Conservation (phyloP, 805 yeast genomes). For the Saturnispora besseyi region DNA sequence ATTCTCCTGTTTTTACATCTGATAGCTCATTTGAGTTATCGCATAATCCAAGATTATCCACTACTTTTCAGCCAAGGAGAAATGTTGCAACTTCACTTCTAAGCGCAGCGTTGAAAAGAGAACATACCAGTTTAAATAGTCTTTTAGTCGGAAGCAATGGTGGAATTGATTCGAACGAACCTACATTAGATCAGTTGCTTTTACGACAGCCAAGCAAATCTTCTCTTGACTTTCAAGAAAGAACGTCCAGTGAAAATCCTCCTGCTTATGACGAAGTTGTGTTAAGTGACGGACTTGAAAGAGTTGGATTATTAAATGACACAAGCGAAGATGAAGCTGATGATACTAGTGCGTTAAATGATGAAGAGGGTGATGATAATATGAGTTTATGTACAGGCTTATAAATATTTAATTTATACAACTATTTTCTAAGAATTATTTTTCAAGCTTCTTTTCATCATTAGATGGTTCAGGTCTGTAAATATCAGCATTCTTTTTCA, state of each 20-base stretch:
- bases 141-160: not conserved
- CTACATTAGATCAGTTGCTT: not conserved
- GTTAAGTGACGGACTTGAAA: slow-evolving; percentile 19
- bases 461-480: slow-evolving; percentile 30
- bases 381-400: slow-evolving; percentile 9
- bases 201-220: slow-evolving; percentile 21
- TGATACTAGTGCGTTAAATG: not conserved
- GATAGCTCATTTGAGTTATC: not conserved
- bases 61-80: not conserved
- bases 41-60: not conserved
- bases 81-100: not conserved
- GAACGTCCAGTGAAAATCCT: slow-evolving; percentile 13
- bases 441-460: slow-evolving; percentile 14
- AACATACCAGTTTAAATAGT: slow-evolving; percentile 1
- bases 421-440: slow-evolving; percentile 1
- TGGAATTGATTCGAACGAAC: not conserved
- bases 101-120: not conserved
- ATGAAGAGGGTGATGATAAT: slow-evolving; percentile 2
- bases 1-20: not conserved
- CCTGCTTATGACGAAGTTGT: slow-evolving; percentile 21
- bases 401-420: not conserved
- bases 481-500: slow-evolving; percentile 30
- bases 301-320: slow-evolving; percentile 21
- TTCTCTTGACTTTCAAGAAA: slow-evolving; percentile 15
- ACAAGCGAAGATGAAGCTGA: slow-evolving; percentile 10